phyloP scores from a whole-genome alignment of 2,329 filamentous ascomycete species.

The Colletotrichum sp. region DNA sequence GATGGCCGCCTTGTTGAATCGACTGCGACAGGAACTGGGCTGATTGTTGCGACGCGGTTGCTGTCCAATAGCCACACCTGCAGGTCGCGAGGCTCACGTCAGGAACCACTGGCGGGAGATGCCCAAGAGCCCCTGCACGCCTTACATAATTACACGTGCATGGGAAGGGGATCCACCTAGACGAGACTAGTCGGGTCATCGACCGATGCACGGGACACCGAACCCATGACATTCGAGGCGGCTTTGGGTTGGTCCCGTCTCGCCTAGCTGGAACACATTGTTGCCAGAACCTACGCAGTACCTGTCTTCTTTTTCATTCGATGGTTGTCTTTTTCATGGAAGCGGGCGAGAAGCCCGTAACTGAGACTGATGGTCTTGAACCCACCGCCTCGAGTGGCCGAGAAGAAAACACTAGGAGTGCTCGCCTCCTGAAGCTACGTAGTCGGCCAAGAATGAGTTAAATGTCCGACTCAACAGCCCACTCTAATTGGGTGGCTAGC shows the following conservation, averaged over 20 bases:
- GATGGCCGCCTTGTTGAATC: slow-evolving; percentile 7
- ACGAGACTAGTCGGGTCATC: background rate
- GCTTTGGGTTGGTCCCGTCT: background rate
- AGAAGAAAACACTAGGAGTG: background rate
- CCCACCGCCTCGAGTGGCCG: background rate
- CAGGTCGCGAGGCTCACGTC: slow-evolving; percentile 14
- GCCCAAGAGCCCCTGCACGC: background rate
- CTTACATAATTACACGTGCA: slow-evolving; percentile 21
- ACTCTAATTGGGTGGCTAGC: background rate
- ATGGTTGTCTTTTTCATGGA: background rate
- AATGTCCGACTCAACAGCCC: background rate
- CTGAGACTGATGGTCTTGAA: background rate
- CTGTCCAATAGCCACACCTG: slow-evolving; percentile 18
- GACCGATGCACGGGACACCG: background rate
- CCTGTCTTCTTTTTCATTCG: background rate
- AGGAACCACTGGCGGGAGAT: background rate
- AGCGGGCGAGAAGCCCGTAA: background rate
- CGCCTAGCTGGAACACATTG: background rate
- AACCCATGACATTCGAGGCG: background rate
- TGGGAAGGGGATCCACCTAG: background rate
- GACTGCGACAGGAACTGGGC: background rate
- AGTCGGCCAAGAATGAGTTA: background rate
- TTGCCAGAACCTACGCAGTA: background rate
- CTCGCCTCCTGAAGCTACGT: background rate
- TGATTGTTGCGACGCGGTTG: slow-evolving; percentile 17